These are phyloP conservation scores for Candolleomyces eurysporus DNA, from an alignment of 768 basidiomycete genomes.

Conservation along the genomic window DNA sequence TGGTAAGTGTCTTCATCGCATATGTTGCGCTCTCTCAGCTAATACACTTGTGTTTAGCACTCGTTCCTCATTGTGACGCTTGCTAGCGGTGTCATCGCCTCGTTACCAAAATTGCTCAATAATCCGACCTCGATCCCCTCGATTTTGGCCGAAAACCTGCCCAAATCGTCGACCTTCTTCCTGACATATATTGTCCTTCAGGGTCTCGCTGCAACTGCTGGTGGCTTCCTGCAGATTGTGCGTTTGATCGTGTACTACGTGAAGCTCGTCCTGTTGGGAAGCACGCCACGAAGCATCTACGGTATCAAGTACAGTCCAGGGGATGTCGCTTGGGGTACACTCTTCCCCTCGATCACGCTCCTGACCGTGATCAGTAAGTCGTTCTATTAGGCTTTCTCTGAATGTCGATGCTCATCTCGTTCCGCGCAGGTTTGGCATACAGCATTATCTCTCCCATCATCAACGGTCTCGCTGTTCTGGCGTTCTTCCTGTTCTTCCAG, in stretches of 20 bases:
- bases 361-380: slow-evolving; percentile 77
- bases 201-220: slow-evolving; percentile 75
- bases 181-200: slow-evolving; percentile 79
- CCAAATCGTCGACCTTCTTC: slow-evolving; percentile 87
- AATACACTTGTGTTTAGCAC: slow-evolving; percentile 50
- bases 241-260: slow-evolving; percentile 84
- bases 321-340: slow-evolving; percentile 73
- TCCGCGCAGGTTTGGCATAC: slow-evolving; percentile 62
- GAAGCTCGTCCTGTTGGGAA: slow-evolving; percentile 83
- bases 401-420: slow-evolving; percentile 1
- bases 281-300: slow-evolving; percentile 84
- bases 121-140: slow-evolving; percentile 70
- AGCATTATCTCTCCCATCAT: slow-evolving; percentile 91
- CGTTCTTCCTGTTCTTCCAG: slow-evolving; percentile 83
- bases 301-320: slow-evolving; percentile 75
- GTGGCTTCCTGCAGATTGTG: slow-evolving; percentile 78
- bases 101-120: slow-evolving; percentile 59
- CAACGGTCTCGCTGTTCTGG: slow-evolving; percentile 80
- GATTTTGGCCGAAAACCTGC: slow-evolving; percentile 75
- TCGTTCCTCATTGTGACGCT: slow-evolving; percentile 91
- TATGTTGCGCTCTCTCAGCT: neutral
- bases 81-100: slow-evolving; percentile 75
- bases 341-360: slow-evolving; percentile 70
- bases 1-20: slow-evolving; percentile 51
- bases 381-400: neutral